Base-by-base conservation (phyloP, 164 flowering plant genomes). In the grape (Vitis vinifera) region DNA sequence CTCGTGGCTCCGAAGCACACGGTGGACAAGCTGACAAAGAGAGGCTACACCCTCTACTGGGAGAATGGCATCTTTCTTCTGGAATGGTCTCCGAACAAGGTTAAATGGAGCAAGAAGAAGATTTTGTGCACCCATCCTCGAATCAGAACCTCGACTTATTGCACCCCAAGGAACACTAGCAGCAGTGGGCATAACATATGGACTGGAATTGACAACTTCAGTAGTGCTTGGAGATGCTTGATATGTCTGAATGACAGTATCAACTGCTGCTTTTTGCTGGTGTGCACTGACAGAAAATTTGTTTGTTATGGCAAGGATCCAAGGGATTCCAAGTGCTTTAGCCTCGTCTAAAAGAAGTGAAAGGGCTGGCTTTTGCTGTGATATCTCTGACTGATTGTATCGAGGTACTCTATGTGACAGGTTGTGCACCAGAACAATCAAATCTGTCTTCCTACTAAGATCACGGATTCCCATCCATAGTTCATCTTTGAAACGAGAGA, bases 231-330 rank as follows among this genome's bases (percentile, higher is more conserved):
- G 91, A 68, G 91, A 78, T 14, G 91, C 92, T 78, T 85, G 89
- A 80, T 95, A 95, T 52, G 93, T 90, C 71, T 85, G 86, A 62
- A 93, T 16, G 14, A 87, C 91, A 66, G 89, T 84, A 72, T 83
- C 84, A 59, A 95, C 78, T 64, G 91, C 90, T 14, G 82, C 82
- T 64, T 78, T 89, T 74, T 95, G 98, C 80, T 87, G 96, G 75
- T 92, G 93, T 48, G 99, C 99, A 77, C 97, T 93, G 47, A 92
- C 94, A 68, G 99, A 87, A 71, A 91, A 95, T 71, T 90, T 95
- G 74, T 95, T 95, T 55, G 99, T 93, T 68, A 95, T 79, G 44
- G 98, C 98, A 63, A 95, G 92, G 59, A 95, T 84, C 99, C 97
- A 93, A 60, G 98, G 99, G 51, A 93, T 83, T 37, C 96, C 98